Evolutionary conservation across 495 filamentous ascomycete species (phyloP).

Genomic region (Penicillium turbatum): DNA sequence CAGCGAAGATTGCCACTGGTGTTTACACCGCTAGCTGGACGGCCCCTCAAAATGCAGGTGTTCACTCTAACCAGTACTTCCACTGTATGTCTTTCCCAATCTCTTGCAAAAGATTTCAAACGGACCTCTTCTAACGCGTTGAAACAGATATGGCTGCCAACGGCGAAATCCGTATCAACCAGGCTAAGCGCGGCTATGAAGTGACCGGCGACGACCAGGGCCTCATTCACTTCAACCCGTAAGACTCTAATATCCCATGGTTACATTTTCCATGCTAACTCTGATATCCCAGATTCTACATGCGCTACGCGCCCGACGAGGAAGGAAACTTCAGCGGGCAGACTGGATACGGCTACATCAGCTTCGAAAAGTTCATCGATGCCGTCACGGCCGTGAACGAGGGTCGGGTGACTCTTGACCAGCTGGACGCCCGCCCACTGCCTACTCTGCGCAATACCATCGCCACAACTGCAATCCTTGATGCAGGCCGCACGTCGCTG

Average conservation of each 20-base stretch:
- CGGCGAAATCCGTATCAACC: slow-evolving; percentile 85
- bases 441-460: slow-evolving; percentile 87
- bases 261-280: background rate
- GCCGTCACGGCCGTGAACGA: slow-evolving; percentile 75
- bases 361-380: slow-evolving; percentile 94
- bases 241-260: slow-evolving; percentile 15
- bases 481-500: slow-evolving; percentile 76
- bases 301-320: slow-evolving; percentile 93
- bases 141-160: slow-evolving; percentile 63
- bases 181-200: slow-evolving; percentile 92
- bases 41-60: slow-evolving; percentile 83
- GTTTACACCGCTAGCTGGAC: slow-evolving; percentile 96
- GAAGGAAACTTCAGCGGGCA: slow-evolving; percentile 92
- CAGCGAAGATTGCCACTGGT: slow-evolving; percentile 69
- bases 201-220: slow-evolving; percentile 75
- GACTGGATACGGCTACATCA: slow-evolving; percentile 87
- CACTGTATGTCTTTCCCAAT: slow-evolving; percentile 51
- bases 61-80: slow-evolving; percentile 94
- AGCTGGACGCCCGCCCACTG: slow-evolving; percentile 73
- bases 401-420: slow-evolving; percentile 61
- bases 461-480: slow-evolving; percentile 83
- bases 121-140: slow-evolving; percentile 4
- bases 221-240: slow-evolving; percentile 80
- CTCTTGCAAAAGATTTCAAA: background rate
- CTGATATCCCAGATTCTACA: slow-evolving; percentile 66